A percentile compares a stretch with the other conserved stretches of the same genome.
phyloP scores from a whole-genome alignment of 257 asterid species.

The Penstemon newberryi region DNA sequence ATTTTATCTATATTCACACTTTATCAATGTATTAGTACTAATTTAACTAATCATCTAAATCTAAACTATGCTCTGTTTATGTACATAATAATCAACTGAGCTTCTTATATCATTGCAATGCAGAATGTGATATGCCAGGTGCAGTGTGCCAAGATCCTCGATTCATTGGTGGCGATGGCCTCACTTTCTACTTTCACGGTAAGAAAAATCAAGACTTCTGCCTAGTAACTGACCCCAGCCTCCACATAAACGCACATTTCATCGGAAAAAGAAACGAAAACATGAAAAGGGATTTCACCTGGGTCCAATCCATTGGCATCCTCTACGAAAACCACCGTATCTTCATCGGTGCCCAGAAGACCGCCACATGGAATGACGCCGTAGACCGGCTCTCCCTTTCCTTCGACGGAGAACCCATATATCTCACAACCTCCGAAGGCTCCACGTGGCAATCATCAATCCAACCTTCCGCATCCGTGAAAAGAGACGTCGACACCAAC shows the following conservation, averaged over 20 bases:
- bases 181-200: constrained; percentile 75
- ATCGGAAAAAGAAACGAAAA: constrained; percentile 47
- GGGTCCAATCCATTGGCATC: constrained; percentile 65
- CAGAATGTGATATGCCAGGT: constrained; percentile 65
- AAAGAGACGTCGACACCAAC: constrained; percentile 41
- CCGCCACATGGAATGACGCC: constrained; percentile 47
- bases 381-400: constrained; percentile 47
- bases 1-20: too few relatives aligned
- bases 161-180: constrained; percentile 74
- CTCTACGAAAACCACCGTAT: constrained; percentile 43
- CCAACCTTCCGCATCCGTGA: constrained; percentile 22
- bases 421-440: constrained; percentile 33
- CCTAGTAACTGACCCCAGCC: constrained; percentile 52
- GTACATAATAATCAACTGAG: not conserved
- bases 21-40: not conserved
- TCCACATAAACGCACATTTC: constrained; percentile 65
- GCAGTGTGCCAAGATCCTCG: constrained; percentile 82
- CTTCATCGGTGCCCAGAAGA: constrained; percentile 45
- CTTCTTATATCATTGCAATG: constrained; percentile 21
- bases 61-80: too few relatives aligned
- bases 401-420: constrained; percentile 43
- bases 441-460: constrained; percentile 40
- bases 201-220: constrained; percentile 51
- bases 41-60: not conserved
- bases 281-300: constrained; percentile 60